phyloP scores from a whole-genome alignment of 2,329 filamentous ascomycete genomes.

The Elsinoe necatrix region DNA sequence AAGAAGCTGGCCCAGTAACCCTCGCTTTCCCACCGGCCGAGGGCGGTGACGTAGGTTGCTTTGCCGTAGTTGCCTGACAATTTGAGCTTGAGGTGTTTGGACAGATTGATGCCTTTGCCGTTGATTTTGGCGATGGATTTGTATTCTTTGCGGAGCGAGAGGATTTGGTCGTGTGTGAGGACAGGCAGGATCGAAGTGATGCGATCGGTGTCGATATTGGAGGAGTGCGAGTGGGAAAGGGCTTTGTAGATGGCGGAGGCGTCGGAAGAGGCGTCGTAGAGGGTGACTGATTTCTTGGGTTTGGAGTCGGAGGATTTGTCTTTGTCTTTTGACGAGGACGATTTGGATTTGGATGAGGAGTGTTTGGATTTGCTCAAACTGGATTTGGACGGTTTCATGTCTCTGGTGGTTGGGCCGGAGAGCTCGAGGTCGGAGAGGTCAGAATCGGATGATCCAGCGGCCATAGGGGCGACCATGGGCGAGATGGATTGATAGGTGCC shows the following conservation, averaged over 20 bases:
- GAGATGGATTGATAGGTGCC: constrained; percentile 93
- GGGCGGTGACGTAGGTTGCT: constrained; percentile 78
- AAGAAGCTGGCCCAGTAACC: constrained; percentile 98
- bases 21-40: constrained; percentile 86
- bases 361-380: constrained; percentile 15
- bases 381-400: constrained; percentile 15
- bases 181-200: constrained; percentile 78
- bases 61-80: constrained; percentile 75
- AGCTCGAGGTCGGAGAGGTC: constrained; percentile 42
- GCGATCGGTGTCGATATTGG: constrained; percentile 56
- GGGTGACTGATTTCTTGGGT: constrained; percentile 56
- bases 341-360: constrained; percentile 16
- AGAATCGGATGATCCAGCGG: constrained; percentile 47
- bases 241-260: constrained; percentile 68
- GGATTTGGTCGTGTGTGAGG: constrained; percentile 77
- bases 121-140: constrained; percentile 81
- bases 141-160: constrained; percentile 80
- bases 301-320: constrained; percentile 21
- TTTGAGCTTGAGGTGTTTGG: constrained; percentile 79
- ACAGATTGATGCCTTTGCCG: constrained; percentile 72
- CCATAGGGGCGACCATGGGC: constrained; percentile 77
- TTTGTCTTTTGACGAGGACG: constrained; percentile 10
- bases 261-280: constrained; percentile 77
- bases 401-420: constrained; percentile 31
- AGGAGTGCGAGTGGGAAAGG: constrained; percentile 51